Conservation (phyloP, 371 early-diverging fungal genomes). For the Polyrhizophydium stewartii region DNA sequence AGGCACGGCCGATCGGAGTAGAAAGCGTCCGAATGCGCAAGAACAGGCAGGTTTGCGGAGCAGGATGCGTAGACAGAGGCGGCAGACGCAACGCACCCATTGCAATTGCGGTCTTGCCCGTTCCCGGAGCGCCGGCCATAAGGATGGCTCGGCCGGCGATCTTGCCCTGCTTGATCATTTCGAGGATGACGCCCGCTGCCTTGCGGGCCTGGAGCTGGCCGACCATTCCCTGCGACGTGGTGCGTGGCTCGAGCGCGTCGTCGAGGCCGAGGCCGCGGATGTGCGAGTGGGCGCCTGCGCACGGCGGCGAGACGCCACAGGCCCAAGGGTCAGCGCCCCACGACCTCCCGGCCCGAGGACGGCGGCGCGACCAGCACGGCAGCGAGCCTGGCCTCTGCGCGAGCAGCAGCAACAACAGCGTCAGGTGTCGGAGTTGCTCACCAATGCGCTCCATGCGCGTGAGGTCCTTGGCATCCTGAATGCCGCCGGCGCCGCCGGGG, state of each 20-base stretch:
- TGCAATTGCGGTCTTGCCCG: slow-evolving; percentile 68
- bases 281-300: slow-evolving; percentile 93
- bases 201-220: slow-evolving; percentile 94
- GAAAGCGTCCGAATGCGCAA: not conserved
- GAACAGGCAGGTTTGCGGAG: not conserved
- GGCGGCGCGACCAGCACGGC: not conserved
- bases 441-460: slow-evolving; percentile 47
- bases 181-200: slow-evolving; percentile 79
- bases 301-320: not conserved
- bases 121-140: slow-evolving; percentile 60
- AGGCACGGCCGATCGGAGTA: too few relatives aligned
- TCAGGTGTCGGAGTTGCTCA: not conserved
- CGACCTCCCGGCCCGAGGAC: not conserved
- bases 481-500: not conserved
- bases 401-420: not conserved
- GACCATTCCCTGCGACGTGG: slow-evolving; percentile 94
- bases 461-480: slow-evolving; percentile 29
- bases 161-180: slow-evolving; percentile 55
- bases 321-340: not conserved
- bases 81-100: slow-evolving; percentile 35
- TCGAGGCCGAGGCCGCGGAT: slow-evolving; percentile 65
- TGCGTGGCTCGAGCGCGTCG: slow-evolving; percentile 83
- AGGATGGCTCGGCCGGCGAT: slow-evolving; percentile 57
- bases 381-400: not conserved
- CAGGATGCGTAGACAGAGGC: not conserved